A percentile compares a stretch with the other conserved stretches of the same genome.
phyloP scores from a whole-genome alignment of 2,329 filamentous ascomycete species.

The Fusarium floridanum region DNA sequence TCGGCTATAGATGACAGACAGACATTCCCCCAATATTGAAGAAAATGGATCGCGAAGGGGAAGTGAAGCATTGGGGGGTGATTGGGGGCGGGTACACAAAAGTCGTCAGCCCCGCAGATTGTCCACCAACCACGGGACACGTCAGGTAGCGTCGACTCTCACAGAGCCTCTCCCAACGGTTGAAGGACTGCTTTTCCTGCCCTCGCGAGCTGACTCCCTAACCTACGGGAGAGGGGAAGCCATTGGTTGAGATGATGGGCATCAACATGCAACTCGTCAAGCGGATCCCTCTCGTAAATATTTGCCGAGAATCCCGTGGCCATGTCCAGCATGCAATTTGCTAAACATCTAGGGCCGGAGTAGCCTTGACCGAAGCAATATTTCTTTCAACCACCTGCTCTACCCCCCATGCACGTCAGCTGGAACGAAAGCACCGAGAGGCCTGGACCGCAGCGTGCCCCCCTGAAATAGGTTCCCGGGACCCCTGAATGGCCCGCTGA shows the following conservation, averaged over 20 bases:
- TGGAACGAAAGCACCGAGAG: neutral
- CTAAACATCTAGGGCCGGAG: neutral
- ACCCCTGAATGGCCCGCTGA: slow-evolving; percentile 30
- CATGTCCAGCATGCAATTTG: neutral
- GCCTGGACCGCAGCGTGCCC: slow-evolving; percentile 20
- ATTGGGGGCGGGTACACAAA: slow-evolving; percentile 39
- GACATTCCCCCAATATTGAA: slow-evolving; percentile 39
- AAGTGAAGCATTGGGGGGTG: slow-evolving; percentile 35
- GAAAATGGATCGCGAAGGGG: slow-evolving; percentile 21
- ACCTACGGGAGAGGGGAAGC: neutral
- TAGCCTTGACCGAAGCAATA: neutral
- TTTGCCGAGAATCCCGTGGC: neutral
- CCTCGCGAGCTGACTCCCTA: neutral
- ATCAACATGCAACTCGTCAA: neutral
- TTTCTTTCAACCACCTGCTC: neutral
- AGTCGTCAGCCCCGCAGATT: slow-evolving; percentile 34
- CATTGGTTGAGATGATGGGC: neutral
- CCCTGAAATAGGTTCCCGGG: slow-evolving; percentile 36
- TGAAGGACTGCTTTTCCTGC: neutral
- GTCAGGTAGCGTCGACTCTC: slow-evolving; percentile 17
- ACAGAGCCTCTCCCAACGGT: slow-evolving; percentile 25
- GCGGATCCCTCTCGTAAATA: neutral
- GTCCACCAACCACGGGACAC: slow-evolving; percentile 39
- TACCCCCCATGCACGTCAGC: neutral
- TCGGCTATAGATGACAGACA: slow-evolving; percentile 12